Percentiles rank a stretch among this genome's conserved stretches.
Evolutionary conservation across 192 early-diverging fungal genomes (phyloP).

Genomic region (Umbelopsis sp.): DNA sequence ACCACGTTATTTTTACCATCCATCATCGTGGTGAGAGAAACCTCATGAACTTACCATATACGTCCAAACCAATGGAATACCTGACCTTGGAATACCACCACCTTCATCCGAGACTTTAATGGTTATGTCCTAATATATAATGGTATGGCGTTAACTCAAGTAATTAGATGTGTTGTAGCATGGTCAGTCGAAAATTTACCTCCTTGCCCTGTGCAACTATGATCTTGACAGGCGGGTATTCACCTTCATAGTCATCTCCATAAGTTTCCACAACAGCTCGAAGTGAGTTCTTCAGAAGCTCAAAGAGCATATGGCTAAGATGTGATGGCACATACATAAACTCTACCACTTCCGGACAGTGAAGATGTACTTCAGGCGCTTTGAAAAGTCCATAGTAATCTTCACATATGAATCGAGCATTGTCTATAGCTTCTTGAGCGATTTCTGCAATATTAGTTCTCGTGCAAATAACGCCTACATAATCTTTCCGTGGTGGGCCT

Average conservation of each 20-base stretch:
- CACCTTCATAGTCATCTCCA: constrained; percentile 75
- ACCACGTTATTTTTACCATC: too few relatives aligned
- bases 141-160: too few relatives aligned
- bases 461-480: constrained; percentile 95
- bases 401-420: constrained; percentile 88
- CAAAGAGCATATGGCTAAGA: constrained; percentile 97
- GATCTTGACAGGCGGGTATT: constrained; percentile 93
- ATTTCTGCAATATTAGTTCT: constrained; percentile 80
- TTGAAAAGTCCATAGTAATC: constrained; percentile 87
- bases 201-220: constrained; percentile 86
- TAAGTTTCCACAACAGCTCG: constrained; percentile 92
- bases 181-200: constrained; percentile 28
- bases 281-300: constrained; percentile 95
- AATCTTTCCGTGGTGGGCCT: constrained; percentile 65
- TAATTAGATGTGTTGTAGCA: neutral
- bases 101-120: constrained; percentile 98
- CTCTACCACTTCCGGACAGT: constrained; percentile 75
- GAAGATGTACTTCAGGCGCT: constrained; percentile 77
- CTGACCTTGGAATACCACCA: constrained; percentile 88
- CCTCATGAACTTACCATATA: constrained; percentile 66
- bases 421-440: constrained; percentile 85
- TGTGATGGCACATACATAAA: constrained; percentile 98
- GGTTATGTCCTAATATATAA: constrained; percentile 78
- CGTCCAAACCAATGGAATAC: constrained; percentile 90
- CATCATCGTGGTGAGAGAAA: too few relatives aligned